These are phyloP conservation scores for Hypoxylon cercidicola DNA, from an alignment of 495 filamentous ascomycete genomes.

Conservation along the genomic window DNA sequence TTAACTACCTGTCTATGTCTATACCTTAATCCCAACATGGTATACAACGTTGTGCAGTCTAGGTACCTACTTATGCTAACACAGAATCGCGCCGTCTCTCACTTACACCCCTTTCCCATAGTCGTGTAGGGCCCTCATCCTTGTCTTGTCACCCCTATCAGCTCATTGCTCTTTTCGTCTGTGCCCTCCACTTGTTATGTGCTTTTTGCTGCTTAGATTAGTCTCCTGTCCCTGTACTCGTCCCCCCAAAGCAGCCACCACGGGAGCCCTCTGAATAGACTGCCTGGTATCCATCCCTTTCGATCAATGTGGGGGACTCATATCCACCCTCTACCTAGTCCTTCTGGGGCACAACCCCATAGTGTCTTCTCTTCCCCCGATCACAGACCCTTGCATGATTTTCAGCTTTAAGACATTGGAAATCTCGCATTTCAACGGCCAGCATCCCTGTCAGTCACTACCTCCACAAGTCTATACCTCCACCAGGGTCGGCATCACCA, in stretches of 20 bases:
- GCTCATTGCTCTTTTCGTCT: conserved; percentile 36
- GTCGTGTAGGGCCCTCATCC: conserved; percentile 36
- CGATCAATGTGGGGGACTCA: conserved; percentile 38
- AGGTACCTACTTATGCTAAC: conserved; percentile 22
- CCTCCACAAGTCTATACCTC: conserved; percentile 24
- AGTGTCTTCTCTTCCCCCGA: conserved; percentile 33
- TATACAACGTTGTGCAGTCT: conserved; percentile 32
- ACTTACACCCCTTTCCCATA: conserved; percentile 20
- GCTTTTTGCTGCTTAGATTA: conserved; percentile 28
- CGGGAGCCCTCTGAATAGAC: conserved; percentile 11
- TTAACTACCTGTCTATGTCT: neutral
- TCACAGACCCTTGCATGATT: conserved; percentile 52
- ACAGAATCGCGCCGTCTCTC: conserved; percentile 33
- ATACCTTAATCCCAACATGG: conserved; percentile 11
- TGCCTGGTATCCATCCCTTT: conserved; percentile 32
- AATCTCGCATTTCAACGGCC: conserved; percentile 47
- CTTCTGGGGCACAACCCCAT: conserved; percentile 40
- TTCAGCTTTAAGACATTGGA: conserved; percentile 48
- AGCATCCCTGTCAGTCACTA: conserved; percentile 44
- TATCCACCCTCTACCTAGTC: conserved; percentile 30
- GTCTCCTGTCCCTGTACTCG: conserved; percentile 10
- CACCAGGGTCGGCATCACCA: conserved; percentile 24
- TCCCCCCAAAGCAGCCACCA: conserved; percentile 15
- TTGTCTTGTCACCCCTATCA: conserved; percentile 41
- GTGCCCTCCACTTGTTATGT: conserved; percentile 17